Percentiles rank a stretch among this genome's conserved stretches.
phyloP scores from a whole-genome alignment of 2,329 filamentous ascomycete genomes.

The Xylariaceae sp. region DNA sequence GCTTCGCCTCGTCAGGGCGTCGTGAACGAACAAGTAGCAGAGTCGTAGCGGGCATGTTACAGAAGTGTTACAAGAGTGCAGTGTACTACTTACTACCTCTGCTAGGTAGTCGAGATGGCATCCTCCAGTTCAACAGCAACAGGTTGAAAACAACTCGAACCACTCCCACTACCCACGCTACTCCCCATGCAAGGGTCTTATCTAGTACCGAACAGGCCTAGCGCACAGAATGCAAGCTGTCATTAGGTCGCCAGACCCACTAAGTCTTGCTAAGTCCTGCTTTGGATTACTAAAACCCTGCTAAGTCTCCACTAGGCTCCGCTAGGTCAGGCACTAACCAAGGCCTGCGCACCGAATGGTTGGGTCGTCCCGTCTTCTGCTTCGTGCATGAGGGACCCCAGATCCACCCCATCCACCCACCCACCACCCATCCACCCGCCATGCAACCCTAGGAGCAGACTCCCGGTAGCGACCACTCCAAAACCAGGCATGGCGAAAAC shows the following conservation, averaged over 20 bases:
- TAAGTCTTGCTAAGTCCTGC: not conserved
- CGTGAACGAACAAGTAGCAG: no score
- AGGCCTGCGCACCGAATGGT: slow-evolving; percentile 12
- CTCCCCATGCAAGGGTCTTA: not conserved
- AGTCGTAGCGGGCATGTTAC: not conserved
- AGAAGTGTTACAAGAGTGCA: not conserved
- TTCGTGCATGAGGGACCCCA: slow-evolving; percentile 12
- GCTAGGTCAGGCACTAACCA: slow-evolving; percentile 7
- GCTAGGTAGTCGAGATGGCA: no score
- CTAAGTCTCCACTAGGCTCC: not conserved
- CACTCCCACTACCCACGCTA: not conserved
- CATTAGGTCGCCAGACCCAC: not conserved
- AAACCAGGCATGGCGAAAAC: slow-evolving; percentile 9
- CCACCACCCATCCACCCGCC: slow-evolving; percentile 13
- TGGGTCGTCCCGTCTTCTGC: slow-evolving; percentile 14
- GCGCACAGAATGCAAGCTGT: not conserved
- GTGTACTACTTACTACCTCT: not conserved
- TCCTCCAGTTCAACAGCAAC: no score
- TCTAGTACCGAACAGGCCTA: not conserved
- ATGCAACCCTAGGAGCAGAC: slow-evolving; percentile 17
- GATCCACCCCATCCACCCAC: no score
- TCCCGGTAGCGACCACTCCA: slow-evolving; percentile 16
- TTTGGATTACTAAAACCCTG: not conserved
- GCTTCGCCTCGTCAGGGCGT: not conserved
- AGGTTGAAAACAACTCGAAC: not conserved